Evolutionary conservation across 2,329 filamentous ascomycete species (phyloP).

Genomic region (Fusarium decemcellulare): DNA sequence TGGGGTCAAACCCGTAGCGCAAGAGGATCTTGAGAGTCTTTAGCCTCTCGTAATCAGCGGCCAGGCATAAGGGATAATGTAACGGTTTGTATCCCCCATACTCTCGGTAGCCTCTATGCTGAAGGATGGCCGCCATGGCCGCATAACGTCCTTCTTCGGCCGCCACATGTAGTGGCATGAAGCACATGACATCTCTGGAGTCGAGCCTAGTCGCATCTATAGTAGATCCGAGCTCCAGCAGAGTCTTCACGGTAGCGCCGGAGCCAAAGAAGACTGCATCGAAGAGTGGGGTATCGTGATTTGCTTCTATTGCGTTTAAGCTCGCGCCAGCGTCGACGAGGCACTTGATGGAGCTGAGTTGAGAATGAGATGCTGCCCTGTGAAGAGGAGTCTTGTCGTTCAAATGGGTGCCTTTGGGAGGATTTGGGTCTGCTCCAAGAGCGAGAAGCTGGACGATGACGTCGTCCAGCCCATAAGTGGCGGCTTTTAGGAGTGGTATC

Average conservation of each 20-base stretch:
- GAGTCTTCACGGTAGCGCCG: no score
- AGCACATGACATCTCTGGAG: no score
- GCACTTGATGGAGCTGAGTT: background rate
- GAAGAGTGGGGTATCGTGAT: no score
- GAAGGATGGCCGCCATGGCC: background rate
- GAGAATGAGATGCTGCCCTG: background rate
- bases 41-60: no score
- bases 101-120: background rate
- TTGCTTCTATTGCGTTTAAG: background rate
- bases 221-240: background rate
- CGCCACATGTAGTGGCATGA: background rate
- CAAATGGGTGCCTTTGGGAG: background rate
- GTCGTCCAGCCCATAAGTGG: background rate
- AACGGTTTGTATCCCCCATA: background rate
- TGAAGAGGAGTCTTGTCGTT: background rate
- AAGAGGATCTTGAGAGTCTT: background rate
- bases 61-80: background rate
- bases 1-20: background rate
- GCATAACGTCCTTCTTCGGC: background rate
- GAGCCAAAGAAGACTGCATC: no score
- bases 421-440: background rate
- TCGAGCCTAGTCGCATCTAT: background rate
- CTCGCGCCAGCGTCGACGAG: background rate
- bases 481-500: background rate
- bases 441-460: background rate